phyloP scores from a whole-genome alignment of 768 basidiomycete species.

The Boletus fagicola region DNA sequence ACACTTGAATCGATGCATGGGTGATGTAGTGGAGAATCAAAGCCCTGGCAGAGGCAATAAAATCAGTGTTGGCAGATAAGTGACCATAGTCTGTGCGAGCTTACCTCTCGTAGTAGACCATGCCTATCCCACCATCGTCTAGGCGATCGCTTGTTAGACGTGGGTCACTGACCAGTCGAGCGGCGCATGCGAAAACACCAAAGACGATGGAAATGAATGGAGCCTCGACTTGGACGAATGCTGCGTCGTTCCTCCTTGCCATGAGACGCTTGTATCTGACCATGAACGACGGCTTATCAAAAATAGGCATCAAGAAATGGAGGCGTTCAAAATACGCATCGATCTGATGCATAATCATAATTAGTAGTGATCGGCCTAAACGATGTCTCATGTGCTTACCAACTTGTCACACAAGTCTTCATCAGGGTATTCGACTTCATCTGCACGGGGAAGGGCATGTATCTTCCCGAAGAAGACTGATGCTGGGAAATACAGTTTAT shows the following conservation, averaged over 20 bases:
- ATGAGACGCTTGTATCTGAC: constrained; percentile 69
- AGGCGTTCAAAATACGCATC: constrained; percentile 84
- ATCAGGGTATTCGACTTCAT: constrained; percentile 85
- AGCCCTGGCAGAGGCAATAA: constrained; percentile 48
- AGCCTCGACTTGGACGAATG: constrained; percentile 56
- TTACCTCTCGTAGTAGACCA: constrained; percentile 87
- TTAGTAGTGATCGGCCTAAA: constrained; percentile 18
- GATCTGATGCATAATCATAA: constrained; percentile 49
- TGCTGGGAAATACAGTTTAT: constrained; percentile 86
- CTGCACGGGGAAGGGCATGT: constrained; percentile 74
- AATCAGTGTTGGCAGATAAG: constrained; percentile 1
- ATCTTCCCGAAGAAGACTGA: constrained; percentile 86
- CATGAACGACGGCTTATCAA: constrained; percentile 85
- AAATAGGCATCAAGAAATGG: constrained; percentile 84
- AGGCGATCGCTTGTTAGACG: constrained; percentile 57
- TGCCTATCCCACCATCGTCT: constrained; percentile 84
- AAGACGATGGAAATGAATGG: constrained; percentile 82
- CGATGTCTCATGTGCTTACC: constrained; percentile 44
- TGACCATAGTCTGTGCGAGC: constrained; percentile 20
- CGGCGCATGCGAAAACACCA: constrained; percentile 87
- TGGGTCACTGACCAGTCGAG: constrained; percentile 72
- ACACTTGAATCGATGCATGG: constrained; percentile 77
- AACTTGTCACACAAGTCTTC: constrained; percentile 85
- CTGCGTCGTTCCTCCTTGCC: constrained; percentile 58
- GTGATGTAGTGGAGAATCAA: constrained; percentile 91